A percentile compares a stretch with the other conserved stretches of the same genome.
Conservation (phyloP, 768 basidiomycete species). For the Leccinum incarnatum region DNA sequence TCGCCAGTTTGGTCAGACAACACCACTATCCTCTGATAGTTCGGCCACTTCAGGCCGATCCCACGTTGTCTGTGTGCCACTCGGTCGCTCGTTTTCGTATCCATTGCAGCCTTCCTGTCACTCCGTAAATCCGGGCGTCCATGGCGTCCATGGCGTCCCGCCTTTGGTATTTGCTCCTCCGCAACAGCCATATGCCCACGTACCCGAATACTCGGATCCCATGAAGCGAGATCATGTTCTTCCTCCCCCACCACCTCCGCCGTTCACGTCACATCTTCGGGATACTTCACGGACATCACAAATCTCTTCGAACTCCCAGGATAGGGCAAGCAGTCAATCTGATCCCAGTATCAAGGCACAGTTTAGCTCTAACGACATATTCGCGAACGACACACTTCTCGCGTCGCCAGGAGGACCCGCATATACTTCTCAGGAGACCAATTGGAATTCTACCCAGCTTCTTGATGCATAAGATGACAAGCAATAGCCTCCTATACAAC, state of each 20-base stretch:
- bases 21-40: neutral
- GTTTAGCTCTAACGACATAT: conserved; percentile 8
- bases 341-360: conserved; percentile 7
- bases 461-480: neutral
- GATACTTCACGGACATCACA: neutral
- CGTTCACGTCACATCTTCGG: neutral
- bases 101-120: neutral
- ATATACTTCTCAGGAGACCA: conserved; percentile 3
- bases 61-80: neutral
- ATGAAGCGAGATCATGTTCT: neutral
- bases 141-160: neutral
- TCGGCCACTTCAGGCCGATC: conserved; percentile 1
- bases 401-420: neutral
- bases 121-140: neutral
- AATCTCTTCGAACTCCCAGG: conserved; percentile 2
- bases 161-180: neutral
- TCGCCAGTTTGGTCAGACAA: neutral
- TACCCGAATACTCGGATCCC: neutral
- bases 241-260: neutral
- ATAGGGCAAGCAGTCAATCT: conserved; percentile 1
- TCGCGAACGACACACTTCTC: conserved; percentile 6
- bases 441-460: neutral
- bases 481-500: neutral
- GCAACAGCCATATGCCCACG: neutral
- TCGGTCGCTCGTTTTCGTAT: neutral